Conservation (phyloP, 2,329 filamentous ascomycete genomes). For the Aureobasidium sp. region DNA sequence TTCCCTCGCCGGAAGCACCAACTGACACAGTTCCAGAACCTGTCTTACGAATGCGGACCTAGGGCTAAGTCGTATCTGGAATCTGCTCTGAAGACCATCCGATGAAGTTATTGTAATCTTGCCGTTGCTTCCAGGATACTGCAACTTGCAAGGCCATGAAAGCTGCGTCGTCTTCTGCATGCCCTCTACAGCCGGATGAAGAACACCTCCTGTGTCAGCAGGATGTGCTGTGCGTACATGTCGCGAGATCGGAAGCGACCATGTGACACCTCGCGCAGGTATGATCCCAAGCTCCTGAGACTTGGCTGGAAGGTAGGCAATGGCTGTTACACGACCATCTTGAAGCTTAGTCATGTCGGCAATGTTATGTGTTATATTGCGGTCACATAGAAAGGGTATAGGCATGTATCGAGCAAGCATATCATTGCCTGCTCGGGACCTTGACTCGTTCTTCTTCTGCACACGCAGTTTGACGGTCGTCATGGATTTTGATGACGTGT, state of each 20-base stretch:
- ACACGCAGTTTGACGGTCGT: slow-evolving; percentile 4
- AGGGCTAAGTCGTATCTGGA: slow-evolving; percentile 24
- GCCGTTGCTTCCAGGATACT: slow-evolving; percentile 12
- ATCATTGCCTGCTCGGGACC: not conserved
- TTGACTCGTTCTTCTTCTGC: not conserved
- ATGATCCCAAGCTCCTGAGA: slow-evolving; percentile 1
- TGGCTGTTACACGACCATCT: not conserved
- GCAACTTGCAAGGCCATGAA: not conserved
- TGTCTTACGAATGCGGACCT: slow-evolving; percentile 18
- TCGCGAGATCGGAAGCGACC: not conserved
- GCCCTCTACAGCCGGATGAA: not conserved
- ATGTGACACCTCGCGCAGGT: slow-evolving; percentile 11
- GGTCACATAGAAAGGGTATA: slow-evolving; percentile 9
- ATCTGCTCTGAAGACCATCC: slow-evolving; percentile 24
- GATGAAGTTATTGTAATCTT: slow-evolving; percentile 22
- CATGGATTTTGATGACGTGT: slow-evolving; percentile 3
- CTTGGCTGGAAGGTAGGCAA: not conserved
- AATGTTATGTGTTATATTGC: slow-evolving; percentile 5
- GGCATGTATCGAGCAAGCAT: not conserved
- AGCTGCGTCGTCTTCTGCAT: not conserved
- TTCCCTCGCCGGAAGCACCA: slow-evolving; percentile 23
- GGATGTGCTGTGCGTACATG: not conserved
- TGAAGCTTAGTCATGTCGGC: slow-evolving; percentile 11
- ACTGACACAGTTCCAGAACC: slow-evolving; percentile 24
- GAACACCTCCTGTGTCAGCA: not conserved